Evolutionary conservation across 2,329 filamentous ascomycete species (phyloP), one percentile per base, ranked within the genome.

Genomic region (Cytospora schulzeri): DNA sequence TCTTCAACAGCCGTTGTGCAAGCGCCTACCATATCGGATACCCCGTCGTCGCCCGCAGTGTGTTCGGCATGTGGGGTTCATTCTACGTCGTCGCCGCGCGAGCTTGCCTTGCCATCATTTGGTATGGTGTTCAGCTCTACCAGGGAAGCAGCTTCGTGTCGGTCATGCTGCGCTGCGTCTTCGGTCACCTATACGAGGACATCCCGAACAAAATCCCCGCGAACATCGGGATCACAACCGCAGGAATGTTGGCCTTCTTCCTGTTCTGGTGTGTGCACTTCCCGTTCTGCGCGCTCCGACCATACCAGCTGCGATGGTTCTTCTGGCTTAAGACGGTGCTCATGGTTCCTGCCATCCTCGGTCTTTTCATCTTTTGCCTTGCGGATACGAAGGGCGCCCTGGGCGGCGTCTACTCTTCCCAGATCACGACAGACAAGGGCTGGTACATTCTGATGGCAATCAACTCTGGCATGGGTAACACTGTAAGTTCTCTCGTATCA

Each of bases 241-340:
- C 65, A 48, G 73, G 73, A 45, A 78, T 79, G 73, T 70, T 76
- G 52, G 71, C 73, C 1, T 77, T 76, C 60, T 75, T 78, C 61
- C 68, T 78, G 22, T 76, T 74, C 65, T 79, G 76, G 76, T 64
- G 76, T 35, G 69, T 77, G 59, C 76, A 78, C 62, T 62, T 78
- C 48, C 73, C 78, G 4, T 79, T 81, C 67, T 75, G 75, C 24
- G 73, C 76, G 48, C 75, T 80, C 64, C 73, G 78, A 17, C 79
- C 80, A 14, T 79, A 81, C 67, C 77, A 81, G 68, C 68, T 81
- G 22, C 70, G 73, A n/a, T 72, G 71, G 58, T 79, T 81, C 71
- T 82, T 81, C 72, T 77, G 75, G 69, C 74, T 80, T 72, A 81
- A 81, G 67, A 74, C 73, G 7, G 70, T 76, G 41, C 74, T 80